phyloP scores from a whole-genome alignment of 257 asterid species.

The Fraxinus quadrangulata region DNA sequence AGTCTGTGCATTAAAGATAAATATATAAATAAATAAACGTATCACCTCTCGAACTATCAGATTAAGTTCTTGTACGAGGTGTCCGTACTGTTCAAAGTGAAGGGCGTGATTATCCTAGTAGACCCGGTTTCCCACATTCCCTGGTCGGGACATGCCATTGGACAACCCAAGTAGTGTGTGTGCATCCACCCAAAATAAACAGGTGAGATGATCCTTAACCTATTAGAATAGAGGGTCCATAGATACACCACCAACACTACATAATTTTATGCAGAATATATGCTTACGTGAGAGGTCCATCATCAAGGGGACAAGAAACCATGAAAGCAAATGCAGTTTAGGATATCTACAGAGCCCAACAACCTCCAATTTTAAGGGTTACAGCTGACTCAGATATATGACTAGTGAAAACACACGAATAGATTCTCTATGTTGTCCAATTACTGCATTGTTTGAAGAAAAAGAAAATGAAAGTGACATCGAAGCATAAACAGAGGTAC shows the following conservation, averaged over 20 bases:
- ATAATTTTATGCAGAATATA: not conserved
- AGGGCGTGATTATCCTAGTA: not conserved
- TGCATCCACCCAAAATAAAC: conserved; percentile 15
- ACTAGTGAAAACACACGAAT: not conserved
- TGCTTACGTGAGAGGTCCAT: not conserved
- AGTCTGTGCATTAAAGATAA: not conserved
- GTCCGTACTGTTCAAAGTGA: conserved; percentile 3
- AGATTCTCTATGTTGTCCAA: conserved; percentile 7
- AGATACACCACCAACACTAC: conserved; percentile 10
- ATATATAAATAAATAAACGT: not conserved
- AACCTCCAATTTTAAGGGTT: conserved; percentile 6
- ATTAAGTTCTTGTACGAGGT: not conserved
- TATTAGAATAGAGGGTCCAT: conserved; percentile 20
- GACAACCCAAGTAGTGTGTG: conserved; percentile 17
- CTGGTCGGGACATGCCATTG: conserved; percentile 30
- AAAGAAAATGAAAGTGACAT: conserved; percentile 27
- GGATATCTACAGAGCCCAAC: conserved; percentile 2
- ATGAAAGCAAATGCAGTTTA: not conserved
- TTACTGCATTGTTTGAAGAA: not conserved
- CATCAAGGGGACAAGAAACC: conserved; percentile 7
- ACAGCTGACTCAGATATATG: conserved; percentile 13
- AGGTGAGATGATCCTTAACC: conserved; percentile 23
- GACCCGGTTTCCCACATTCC: conserved; percentile 21
- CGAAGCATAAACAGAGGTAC: not conserved
- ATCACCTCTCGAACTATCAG: not conserved